Conservation (phyloP, 2,329 filamentous ascomycete species). For the Plectosphaerella cucumerina region DNA sequence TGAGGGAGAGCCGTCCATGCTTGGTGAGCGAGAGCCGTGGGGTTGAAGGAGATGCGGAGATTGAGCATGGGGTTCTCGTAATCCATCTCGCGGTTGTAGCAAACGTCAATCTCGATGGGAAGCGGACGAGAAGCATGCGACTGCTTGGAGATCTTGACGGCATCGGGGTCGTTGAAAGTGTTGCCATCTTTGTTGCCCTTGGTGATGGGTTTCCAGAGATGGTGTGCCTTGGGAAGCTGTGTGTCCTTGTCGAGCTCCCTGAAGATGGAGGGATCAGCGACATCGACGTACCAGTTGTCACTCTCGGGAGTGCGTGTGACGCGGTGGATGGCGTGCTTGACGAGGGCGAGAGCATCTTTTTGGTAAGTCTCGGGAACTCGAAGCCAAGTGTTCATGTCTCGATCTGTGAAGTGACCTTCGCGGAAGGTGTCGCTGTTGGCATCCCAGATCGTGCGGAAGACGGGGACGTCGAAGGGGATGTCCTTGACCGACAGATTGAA, state of each 20-base stretch:
- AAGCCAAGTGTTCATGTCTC: not conserved
- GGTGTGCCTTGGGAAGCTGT: not conserved
- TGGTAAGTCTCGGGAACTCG: conserved; percentile 1
- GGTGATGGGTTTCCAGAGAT: not conserved
- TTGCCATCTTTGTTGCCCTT: not conserved
- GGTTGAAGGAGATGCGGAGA: conserved; percentile 11
- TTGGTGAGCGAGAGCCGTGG: conserved; percentile 11
- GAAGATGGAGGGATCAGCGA: not conserved
- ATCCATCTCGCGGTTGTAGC: not conserved
- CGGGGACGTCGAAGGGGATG: conserved; percentile 1
- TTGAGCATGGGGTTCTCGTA: not conserved
- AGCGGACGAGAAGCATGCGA: not conserved
- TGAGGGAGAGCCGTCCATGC: conserved; percentile 10
- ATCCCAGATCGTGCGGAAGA: conserved; percentile 4
- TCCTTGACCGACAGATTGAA: not conserved
- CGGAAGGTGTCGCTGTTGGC: not conserved
- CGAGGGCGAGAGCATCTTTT: conserved; percentile 5
- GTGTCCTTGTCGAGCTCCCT: not conserved
- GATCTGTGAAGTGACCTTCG: not conserved
- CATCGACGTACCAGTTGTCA: no score
- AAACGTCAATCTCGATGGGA: conserved; percentile 1
- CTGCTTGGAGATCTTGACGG: not conserved
- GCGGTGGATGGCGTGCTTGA: not conserved
- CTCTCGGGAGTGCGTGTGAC: no score
- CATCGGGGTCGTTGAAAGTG: not conserved